Evolutionary conservation across 495 filamentous ascomycete genomes (phyloP).

Genomic region (Amorphotheca resinae): DNA sequence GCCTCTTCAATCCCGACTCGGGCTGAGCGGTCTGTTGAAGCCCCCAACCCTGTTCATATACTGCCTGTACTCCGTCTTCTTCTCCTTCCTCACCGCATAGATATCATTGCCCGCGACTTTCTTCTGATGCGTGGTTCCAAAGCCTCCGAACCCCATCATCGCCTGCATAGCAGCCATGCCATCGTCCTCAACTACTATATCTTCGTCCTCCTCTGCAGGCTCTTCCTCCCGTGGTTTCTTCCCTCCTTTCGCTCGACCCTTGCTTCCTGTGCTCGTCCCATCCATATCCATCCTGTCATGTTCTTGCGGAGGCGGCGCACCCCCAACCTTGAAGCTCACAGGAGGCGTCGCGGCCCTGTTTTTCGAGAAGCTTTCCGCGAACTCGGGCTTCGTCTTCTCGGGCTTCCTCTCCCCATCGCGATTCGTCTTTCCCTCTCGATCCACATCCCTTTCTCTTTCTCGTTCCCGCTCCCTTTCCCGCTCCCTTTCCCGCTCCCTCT

Average conservation of each 20-base stretch:
- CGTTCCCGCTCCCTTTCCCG: constrained; percentile 11
- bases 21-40: constrained; percentile 81
- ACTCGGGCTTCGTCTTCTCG: not conserved
- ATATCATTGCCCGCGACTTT: constrained; percentile 86
- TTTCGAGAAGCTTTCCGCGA: constrained; percentile 1
- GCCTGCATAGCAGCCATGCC: constrained; percentile 61
- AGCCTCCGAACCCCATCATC: constrained; percentile 79
- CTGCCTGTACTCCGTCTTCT: constrained; percentile 90
- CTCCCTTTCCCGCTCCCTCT: constrained; percentile 25
- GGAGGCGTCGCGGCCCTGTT: constrained; percentile 15
- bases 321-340: constrained; percentile 18
- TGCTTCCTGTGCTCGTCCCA: constrained; percentile 1
- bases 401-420: constrained; percentile 1
- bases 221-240: constrained; percentile 10
- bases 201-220: constrained; percentile 24
- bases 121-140: constrained; percentile 78
- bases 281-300: constrained; percentile 20
- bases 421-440: constrained; percentile 1
- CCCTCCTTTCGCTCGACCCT: constrained; percentile 2
- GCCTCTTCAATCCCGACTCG: constrained; percentile 27
- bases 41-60: constrained; percentile 98
- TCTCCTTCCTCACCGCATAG: constrained; percentile 79
- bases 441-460: constrained; percentile 1
- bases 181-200: constrained; percentile 44
- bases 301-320: constrained; percentile 3